Percentiles rank a stretch among this genome's conserved stretches.
phyloP scores from a whole-genome alignment of 768 basidiomycete species.

The Lactarius evosmus region DNA sequence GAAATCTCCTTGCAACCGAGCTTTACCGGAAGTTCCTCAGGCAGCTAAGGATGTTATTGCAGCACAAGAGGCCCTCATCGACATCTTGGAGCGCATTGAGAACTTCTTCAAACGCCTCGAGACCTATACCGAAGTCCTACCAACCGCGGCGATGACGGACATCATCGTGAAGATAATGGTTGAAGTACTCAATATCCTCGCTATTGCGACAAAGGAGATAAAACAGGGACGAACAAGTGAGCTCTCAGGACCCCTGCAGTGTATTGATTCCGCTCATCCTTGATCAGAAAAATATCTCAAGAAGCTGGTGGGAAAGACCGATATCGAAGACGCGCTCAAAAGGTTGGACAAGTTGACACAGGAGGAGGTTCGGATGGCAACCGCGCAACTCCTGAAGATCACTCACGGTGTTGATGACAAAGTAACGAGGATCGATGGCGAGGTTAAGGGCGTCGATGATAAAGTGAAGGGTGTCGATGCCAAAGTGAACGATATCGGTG shows the following conservation, averaged over 20 bases:
- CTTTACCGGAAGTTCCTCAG: background rate
- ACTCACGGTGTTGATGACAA: too few relatives aligned
- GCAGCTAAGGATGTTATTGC: background rate
- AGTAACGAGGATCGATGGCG: too few relatives aligned
- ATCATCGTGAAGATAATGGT: background rate
- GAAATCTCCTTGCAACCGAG: background rate
- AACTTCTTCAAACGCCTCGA: background rate
- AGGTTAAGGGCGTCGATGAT: too few relatives aligned
- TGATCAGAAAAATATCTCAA: background rate
- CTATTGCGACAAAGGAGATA: background rate
- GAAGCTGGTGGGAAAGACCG: background rate
- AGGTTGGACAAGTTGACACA: background rate
- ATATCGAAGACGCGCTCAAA: background rate
- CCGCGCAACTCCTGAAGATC: too few relatives aligned
- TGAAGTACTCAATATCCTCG: slow-evolving; percentile 1
- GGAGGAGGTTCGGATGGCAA: too few relatives aligned
- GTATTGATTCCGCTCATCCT: background rate
- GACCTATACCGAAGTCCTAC: background rate
- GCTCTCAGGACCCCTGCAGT: background rate
- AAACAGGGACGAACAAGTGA: slow-evolving; percentile 3
- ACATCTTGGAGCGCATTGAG: background rate
- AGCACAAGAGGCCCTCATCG: background rate
- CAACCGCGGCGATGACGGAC: background rate
- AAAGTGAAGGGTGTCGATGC: too few relatives aligned
- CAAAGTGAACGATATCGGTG: too few relatives aligned